Conservation (phyloP, 2,329 filamentous ascomycete species). For the Ambrosiella xylebori region DNA sequence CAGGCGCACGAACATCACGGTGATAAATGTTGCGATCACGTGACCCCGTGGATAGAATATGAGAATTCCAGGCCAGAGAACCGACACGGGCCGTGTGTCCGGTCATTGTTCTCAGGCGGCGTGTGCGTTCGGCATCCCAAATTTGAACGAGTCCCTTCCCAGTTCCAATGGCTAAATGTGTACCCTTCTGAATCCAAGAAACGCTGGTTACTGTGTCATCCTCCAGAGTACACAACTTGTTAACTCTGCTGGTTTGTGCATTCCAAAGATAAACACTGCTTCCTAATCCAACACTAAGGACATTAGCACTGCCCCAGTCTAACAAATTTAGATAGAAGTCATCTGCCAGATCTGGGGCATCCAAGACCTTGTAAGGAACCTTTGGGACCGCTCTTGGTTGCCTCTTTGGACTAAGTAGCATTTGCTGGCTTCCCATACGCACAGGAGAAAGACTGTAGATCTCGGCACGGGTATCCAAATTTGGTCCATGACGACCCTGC, state of each 20-base stretch:
- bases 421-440: slow-evolving; percentile 78
- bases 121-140: slow-evolving; percentile 81
- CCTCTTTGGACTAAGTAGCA: slow-evolving; percentile 77
- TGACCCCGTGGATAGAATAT: slow-evolving; percentile 90
- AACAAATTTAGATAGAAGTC: slow-evolving; percentile 97
- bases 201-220: slow-evolving; percentile 94
- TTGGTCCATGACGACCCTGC: slow-evolving; percentile 71
- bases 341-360: slow-evolving; percentile 88
- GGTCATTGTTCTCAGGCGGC: slow-evolving; percentile 85
- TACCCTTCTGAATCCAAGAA: slow-evolving; percentile 95
- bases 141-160: slow-evolving; percentile 91
- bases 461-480: slow-evolving; percentile 76
- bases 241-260: slow-evolving; percentile 74
- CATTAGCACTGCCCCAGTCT: slow-evolving; percentile 92
- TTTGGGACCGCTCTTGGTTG: slow-evolving; percentile 84
- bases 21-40: slow-evolving; percentile 88
- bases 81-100: slow-evolving; percentile 88
- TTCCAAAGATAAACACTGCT: slow-evolving; percentile 99
- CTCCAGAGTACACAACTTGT: slow-evolving; percentile 79
- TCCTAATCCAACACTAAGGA: slow-evolving; percentile 80
- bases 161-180: slow-evolving; percentile 88
- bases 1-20: slow-evolving; percentile 80
- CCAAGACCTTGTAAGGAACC: slow-evolving; percentile 92
- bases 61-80: slow-evolving; percentile 91
- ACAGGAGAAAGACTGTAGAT: slow-evolving; percentile 93